Base-by-base conservation (phyloP, 139 green algal species). In the Haematococcus lacustris region DNA sequence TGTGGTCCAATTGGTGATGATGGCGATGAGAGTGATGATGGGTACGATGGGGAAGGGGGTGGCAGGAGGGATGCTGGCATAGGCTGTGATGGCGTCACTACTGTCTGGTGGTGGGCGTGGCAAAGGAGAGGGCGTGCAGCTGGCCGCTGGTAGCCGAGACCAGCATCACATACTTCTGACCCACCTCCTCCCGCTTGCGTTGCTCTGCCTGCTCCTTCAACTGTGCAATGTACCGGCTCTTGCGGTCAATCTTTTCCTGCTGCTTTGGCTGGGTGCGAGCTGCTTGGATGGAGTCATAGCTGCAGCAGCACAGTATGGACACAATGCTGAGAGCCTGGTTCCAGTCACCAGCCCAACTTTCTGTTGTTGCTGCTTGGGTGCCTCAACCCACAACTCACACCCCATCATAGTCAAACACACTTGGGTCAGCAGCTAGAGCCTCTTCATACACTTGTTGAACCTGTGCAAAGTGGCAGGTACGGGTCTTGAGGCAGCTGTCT, bases 331-430 rank as follows among this genome's bases (percentile, higher is more conserved):
- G 23, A 37, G 57, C 26, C 23, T 65, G 57, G 51, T 51, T 51
- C 38, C 26, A 43, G 9, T 28, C 61, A 68, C 61, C 32, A 68
- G 3, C 5, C 26, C 21, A 65, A 33, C 26, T 13, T 65, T n/a
- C 9, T 65, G 57, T 65, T 13, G 17, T 37, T 13, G 57, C 25
- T 65, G 5, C 28, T 5, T 13, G 17, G 5, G 25, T 65, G 57
- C 57, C 32, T 65, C 25, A 33, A 25, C 32, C 66, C 3, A 73
- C 47, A 23, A 72, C 67, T 72, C 41, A 72, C 37, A 81, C 78
- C 3, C 76, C 88, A 63, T 98, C 94, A 75, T 98, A 98, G 73
- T 98, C 93, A 67, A 98, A 98, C 0, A 91, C 87, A 1, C 78
- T 87, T 0, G 94, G 83, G 70, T 98, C 94, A 70, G 97, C 78